Percentiles rank a stretch among this genome's conserved stretches.
phyloP scores from a whole-genome alignment of 78 protist genomes.

The Dictyostelium brefeldianum region DNA sequence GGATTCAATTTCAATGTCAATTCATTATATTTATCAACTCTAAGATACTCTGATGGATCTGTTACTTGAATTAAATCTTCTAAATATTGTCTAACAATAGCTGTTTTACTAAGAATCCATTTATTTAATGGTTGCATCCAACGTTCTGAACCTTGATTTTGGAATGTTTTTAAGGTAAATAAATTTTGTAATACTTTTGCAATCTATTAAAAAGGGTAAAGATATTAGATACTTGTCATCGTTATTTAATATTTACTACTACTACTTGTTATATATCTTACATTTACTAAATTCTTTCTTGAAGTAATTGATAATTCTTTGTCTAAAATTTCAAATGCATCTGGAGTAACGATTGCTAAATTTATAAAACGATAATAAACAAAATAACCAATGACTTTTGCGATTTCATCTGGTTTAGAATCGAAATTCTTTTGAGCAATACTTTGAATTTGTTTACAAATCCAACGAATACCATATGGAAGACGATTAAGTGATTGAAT shows the following conservation, averaged over 20 bases:
- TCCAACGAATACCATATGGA: conserved; percentile 92
- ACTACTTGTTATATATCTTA: background rate
- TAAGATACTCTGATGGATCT: conserved; percentile 74
- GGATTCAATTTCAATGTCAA: conserved; percentile 78
- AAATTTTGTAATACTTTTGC: conserved; percentile 80
- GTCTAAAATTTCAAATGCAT: conserved; percentile 61
- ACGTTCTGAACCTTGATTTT: conserved; percentile 77
- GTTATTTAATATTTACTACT: no score
- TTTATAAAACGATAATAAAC: conserved; percentile 88
- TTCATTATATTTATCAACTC: conserved; percentile 84
- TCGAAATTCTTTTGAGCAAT: conserved; percentile 63
- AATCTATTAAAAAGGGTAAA: conserved; percentile 15
- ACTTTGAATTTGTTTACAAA: conserved; percentile 85
- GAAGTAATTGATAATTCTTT: conserved; percentile 65
- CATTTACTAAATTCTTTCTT: conserved; percentile 70
- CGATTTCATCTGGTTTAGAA: conserved; percentile 74
- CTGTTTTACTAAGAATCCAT: conserved; percentile 61
- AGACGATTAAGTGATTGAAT: conserved; percentile 77
- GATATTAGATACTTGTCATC: no score
- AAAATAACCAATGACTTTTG: conserved; percentile 72
- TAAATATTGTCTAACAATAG: conserved; percentile 70
- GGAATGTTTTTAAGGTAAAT: conserved; percentile 80
- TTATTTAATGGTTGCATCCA: conserved; percentile 79
- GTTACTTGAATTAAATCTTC: conserved; percentile 80
- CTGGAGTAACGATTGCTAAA: conserved; percentile 83